Evolutionary conservation across 768 basidiomycete genomes (phyloP).

Genomic region (Phlebiopsis gigantea): DNA sequence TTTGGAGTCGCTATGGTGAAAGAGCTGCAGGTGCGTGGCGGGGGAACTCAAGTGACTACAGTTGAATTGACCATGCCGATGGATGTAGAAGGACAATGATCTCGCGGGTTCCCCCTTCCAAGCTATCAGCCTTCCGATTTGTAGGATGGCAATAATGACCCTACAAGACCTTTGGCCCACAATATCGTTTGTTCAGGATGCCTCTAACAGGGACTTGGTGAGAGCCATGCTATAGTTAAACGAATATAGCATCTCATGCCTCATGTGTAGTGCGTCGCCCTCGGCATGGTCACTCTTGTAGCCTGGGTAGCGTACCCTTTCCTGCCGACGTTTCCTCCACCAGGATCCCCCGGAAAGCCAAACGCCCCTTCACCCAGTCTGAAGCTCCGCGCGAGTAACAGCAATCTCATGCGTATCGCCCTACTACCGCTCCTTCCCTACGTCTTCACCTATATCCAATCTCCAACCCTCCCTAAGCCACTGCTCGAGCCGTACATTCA

Average conservation of each 20-base stretch:
- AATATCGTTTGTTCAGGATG: slow-evolving; percentile 10
- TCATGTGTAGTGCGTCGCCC: slow-evolving; percentile 3
- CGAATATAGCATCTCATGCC: too few species aligned
- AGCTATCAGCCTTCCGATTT: slow-evolving; percentile 22
- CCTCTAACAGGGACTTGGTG: slow-evolving; percentile 16
- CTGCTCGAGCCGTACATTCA: slow-evolving; percentile 44
- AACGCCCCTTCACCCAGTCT: neutral
- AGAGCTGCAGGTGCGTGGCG: slow-evolving; percentile 32
- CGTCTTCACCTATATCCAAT: slow-evolving; percentile 35
- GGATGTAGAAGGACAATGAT: slow-evolving; percentile 7
- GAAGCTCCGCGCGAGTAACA: neutral
- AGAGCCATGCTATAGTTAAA: too few species aligned
- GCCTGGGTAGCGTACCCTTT: slow-evolving; percentile 10
- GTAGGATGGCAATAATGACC: slow-evolving; percentile 22
- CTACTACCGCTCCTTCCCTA: slow-evolving; percentile 27
- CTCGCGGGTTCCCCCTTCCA: slow-evolving; percentile 9
- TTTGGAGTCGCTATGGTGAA: slow-evolving; percentile 43
- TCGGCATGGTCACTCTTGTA: slow-evolving; percentile 8
- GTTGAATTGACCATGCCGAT: neutral
- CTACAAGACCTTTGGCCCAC: slow-evolving; percentile 24
- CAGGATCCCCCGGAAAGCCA: neutral
- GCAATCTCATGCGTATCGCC: slow-evolving; percentile 5
- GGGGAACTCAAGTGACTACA: neutral
- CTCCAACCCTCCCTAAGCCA: slow-evolving; percentile 56
- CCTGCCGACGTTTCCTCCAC: neutral